Percentiles rank a stretch among this genome's conserved stretches.
Conservation (phyloP, 1,284 basidiomycete genomes). For the Ceratobasidium sp. region DNA sequence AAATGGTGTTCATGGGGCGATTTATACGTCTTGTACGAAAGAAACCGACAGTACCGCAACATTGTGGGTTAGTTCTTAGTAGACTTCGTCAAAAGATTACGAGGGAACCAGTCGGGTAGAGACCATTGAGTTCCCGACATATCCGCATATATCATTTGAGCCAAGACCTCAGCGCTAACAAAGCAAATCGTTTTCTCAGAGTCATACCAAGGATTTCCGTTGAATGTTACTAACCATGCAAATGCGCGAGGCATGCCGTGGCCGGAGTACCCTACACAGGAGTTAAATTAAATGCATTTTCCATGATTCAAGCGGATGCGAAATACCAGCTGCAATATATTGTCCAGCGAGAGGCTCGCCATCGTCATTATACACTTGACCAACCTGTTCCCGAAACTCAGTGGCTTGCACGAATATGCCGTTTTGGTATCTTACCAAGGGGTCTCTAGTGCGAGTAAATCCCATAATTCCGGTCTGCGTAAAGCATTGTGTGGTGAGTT, state of each 20-base stretch:
- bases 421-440: constrained; percentile 65
- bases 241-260: constrained; percentile 74
- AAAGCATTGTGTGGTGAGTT: constrained; percentile 45
- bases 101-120: constrained; percentile 70
- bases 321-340: constrained; percentile 79
- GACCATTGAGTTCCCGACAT: constrained; percentile 61
- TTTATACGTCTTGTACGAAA: no score
- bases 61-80: background rate
- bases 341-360: constrained; percentile 60
- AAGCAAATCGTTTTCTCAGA: constrained; percentile 13
- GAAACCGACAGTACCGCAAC: no score
- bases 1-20: background rate
- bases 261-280: constrained; percentile 9
- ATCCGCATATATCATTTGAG: constrained; percentile 70
- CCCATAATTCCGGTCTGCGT: constrained; percentile 84
- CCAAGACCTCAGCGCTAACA: constrained; percentile 72
- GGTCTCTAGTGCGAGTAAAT: constrained; percentile 70
- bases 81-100: constrained; percentile 28
- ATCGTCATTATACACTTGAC: constrained; percentile 62
- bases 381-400: constrained; percentile 62
- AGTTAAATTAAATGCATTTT: background rate
- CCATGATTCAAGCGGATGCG: constrained; percentile 67
- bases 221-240: constrained; percentile 63
- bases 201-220: constrained; percentile 12
- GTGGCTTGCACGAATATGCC: background rate